Evolutionary conservation across 805 yeast genomes (phyloP).

Genomic region (Starmerella ratchasimensis): DNA sequence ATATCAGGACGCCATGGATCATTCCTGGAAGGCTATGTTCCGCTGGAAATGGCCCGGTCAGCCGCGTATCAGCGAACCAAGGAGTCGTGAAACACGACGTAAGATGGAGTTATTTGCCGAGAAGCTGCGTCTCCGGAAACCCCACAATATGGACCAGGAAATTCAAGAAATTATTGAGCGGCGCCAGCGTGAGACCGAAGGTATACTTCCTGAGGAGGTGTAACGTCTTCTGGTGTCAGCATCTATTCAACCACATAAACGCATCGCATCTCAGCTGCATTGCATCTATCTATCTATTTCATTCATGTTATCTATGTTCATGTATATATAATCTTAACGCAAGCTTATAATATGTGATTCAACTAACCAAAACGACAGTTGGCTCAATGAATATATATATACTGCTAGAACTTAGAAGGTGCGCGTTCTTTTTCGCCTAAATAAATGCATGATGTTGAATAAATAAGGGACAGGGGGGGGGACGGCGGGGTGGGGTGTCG

Average conservation of each 20-base stretch:
- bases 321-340: no score
- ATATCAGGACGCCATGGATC: conserved; percentile 41
- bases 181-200: conserved; percentile 26
- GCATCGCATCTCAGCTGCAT: no score
- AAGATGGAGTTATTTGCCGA: conserved; percentile 16
- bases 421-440: neutral
- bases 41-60: conserved; percentile 24
- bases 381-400: no score
- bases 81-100: neutral
- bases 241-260: no score
- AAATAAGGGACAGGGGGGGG: neutral
- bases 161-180: conserved; percentile 27
- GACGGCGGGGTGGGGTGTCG: no score
- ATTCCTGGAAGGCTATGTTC: conserved; percentile 52
- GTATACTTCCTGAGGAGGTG: no score
- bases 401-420: neutral
- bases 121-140: conserved; percentile 22
- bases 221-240: no score
- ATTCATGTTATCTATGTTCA: no score
- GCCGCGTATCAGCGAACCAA: conserved; percentile 3
- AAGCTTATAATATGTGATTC: no score
- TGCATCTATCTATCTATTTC: no score
- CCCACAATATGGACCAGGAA: conserved; percentile 26
- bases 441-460: neutral
- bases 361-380: no score